Conservation (phyloP, 2,329 filamentous ascomycete species). For the Pseudogymnoascus destructans region DNA sequence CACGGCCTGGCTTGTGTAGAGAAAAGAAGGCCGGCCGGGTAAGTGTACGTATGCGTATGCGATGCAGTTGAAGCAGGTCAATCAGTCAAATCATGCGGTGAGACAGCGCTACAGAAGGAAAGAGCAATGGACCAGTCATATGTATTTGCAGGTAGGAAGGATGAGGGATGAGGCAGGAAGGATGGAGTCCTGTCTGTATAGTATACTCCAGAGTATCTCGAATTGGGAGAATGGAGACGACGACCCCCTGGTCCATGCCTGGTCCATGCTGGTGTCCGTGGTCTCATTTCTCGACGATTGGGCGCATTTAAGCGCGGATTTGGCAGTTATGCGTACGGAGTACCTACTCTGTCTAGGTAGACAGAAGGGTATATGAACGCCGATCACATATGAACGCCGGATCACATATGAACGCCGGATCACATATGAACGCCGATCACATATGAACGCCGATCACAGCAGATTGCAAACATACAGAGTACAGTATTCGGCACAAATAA, state of each 20-base stretch:
- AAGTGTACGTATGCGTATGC: not conserved
- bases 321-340: slow-evolving; percentile 1
- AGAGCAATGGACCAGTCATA: not conserved
- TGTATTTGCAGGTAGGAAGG: slow-evolving; percentile 8
- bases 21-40: not conserved
- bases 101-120: not conserved
- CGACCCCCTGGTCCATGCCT: not conserved
- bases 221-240: not conserved
- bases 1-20: not conserved
- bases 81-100: not conserved
- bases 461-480: slow-evolving; percentile 6
- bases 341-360: not conserved
- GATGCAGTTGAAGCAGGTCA: not conserved
- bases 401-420: too few species aligned
- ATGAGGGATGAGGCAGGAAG: not conserved
- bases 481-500: not conserved
- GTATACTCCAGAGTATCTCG: not conserved
- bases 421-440: too few species aligned
- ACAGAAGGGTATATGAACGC: not conserved
- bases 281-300: slow-evolving; percentile 7
- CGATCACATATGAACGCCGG: too few species aligned
- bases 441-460: not conserved
- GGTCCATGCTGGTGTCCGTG: not conserved
- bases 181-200: not conserved
- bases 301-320: slow-evolving; percentile 1